Percentiles rank a stretch among this genome's conserved stretches.
These are phyloP conservation scores for Mycena galericulata DNA, from an alignment of 768 basidiomycete species.

Conservation along the genomic window DNA sequence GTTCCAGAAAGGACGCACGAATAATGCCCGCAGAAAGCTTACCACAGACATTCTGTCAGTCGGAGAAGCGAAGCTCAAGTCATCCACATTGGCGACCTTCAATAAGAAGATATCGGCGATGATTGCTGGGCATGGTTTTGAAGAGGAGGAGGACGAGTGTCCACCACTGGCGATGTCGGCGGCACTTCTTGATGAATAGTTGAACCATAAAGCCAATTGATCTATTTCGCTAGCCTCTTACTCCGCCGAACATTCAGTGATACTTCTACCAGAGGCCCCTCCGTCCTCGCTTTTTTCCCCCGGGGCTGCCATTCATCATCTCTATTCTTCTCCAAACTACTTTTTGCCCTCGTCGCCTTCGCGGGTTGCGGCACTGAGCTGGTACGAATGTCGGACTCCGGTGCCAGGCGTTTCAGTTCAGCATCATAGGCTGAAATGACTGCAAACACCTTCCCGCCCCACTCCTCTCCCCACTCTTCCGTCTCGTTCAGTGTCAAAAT, in stretches of 20 bases:
- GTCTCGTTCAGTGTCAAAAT: constrained; percentile 33
- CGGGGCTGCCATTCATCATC: background rate
- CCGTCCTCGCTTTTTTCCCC: background rate
- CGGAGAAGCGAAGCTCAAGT: background rate
- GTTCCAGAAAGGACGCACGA: background rate
- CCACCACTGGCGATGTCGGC: constrained; percentile 42
- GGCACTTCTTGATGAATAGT: constrained; percentile 41
- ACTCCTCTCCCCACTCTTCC: constrained; percentile 39
- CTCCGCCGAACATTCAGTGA: constrained; percentile 8
- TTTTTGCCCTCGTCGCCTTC: too few species aligned
- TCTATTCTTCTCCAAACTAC: background rate
- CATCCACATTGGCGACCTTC: background rate
- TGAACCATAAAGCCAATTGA: background rate
- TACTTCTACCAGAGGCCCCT: background rate
- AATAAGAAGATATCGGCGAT: constrained; percentile 1
- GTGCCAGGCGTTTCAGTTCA: background rate
- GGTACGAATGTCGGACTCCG: background rate
- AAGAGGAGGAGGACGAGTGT: constrained; percentile 47
- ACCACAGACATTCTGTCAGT: background rate
- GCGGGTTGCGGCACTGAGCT: background rate
- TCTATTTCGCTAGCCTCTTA: background rate
- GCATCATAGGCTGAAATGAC: constrained; percentile 2
- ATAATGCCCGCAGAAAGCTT: background rate
- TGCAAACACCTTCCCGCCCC: constrained; percentile 22
- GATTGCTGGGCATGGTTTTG: constrained; percentile 34